Evolutionary conservation across 73 alveolate species (phyloP).

Genomic region (Tetrahymena borealis): DNA sequence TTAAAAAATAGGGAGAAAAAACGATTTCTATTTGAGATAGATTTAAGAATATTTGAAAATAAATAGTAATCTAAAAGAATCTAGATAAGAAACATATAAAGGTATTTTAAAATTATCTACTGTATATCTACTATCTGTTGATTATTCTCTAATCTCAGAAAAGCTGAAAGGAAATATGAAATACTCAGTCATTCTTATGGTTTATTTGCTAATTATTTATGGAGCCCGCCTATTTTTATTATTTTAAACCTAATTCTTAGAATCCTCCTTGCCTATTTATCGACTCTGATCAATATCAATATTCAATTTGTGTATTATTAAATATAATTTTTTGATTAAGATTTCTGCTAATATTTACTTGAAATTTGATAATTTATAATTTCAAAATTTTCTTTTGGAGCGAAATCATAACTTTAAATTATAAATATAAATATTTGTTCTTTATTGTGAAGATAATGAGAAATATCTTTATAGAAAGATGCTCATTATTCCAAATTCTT

Average conservation of each 20-base stretch:
- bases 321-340: background rate
- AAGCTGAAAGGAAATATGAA: background rate
- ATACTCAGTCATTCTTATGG: background rate
- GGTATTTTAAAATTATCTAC: background rate
- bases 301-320: no score
- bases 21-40: background rate
- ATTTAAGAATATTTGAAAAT: no score
- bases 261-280: no score
- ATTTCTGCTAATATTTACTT: background rate
- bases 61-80: no score
- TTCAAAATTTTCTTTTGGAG: conserved; percentile 1
- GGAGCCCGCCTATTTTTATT: background rate
- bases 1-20: background rate
- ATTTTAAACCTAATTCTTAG: background rate
- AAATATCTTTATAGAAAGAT: no score
- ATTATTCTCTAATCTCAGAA: background rate
- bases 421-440: background rate
- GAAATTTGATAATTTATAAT: background rate
- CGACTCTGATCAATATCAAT: no score
- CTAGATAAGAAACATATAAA: no score
- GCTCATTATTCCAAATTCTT: no score
- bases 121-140: background rate
- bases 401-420: background rate
- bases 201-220: background rate
- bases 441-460: no score